Evolutionary conservation across 306 rosid genomes (phyloP).

Genomic region (Lathyrus oleraceus): DNA sequence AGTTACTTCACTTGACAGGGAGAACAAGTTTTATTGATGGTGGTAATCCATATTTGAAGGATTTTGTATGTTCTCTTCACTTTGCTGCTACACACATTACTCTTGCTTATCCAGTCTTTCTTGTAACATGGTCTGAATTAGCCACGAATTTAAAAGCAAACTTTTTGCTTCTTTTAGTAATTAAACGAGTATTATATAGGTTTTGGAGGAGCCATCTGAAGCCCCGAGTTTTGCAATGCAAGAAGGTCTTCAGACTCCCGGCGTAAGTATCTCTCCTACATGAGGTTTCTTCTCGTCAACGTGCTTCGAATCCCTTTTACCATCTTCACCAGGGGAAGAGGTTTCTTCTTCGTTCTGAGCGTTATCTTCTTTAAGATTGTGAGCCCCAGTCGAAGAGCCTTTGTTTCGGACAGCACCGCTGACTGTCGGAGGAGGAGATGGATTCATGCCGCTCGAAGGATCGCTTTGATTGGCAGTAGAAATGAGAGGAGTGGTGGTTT

Average conservation of each 20-base stretch:
- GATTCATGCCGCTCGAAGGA: no score
- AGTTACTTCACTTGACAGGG: conserved; percentile 55
- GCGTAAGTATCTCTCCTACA: conserved; percentile 53
- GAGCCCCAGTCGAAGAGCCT: no score
- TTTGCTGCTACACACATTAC: neutral
- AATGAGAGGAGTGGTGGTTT: no score
- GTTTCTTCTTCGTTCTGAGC: no score
- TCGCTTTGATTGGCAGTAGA: no score
- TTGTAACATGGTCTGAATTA: conserved; percentile 19
- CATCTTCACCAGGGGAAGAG: no score
- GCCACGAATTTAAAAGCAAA: neutral
- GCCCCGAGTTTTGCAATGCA: conserved; percentile 52
- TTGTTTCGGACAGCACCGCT: no score
- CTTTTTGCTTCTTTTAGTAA: conserved; percentile 16
- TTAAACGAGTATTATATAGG: conserved; percentile 45
- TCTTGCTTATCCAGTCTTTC: neutral
- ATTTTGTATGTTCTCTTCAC: conserved; percentile 56
- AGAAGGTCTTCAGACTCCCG: conserved; percentile 67
- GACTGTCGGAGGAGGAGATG: no score
- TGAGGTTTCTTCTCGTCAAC: no score
- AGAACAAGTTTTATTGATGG: conserved; percentile 56
- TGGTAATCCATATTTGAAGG: conserved; percentile 53
- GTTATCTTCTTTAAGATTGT: no score
- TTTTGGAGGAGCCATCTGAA: conserved; percentile 67
- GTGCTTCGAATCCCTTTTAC: no score